Conservation (phyloP, 1,284 basidiomycete genomes). For the Sporisorium sorghi region DNA sequence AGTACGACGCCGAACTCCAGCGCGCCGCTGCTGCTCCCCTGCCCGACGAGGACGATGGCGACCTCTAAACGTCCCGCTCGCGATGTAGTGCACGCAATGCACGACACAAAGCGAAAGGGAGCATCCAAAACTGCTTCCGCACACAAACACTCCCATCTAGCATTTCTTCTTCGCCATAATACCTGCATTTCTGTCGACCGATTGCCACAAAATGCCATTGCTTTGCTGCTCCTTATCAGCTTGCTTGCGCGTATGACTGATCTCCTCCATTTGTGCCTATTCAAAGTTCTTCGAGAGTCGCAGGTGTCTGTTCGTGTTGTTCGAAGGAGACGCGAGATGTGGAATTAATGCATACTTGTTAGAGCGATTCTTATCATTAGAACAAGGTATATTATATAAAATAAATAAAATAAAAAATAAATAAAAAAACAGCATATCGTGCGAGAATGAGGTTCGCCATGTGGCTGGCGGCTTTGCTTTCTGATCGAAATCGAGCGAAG, state of each 20-base stretch:
- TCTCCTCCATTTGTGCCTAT: too few relatives aligned
- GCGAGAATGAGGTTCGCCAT: neutral
- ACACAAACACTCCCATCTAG: neutral
- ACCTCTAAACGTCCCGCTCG: slow-evolving; percentile 52
- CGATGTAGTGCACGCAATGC: neutral
- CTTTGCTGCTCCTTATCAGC: neutral
- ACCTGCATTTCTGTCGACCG: slow-evolving; percentile 6
- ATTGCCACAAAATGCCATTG: slow-evolving; percentile 3
- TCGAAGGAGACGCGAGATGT: too few relatives aligned
- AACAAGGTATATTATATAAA: too few relatives aligned
- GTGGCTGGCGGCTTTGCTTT: neutral
- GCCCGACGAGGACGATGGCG: slow-evolving; percentile 73
- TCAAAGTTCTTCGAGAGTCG: too few relatives aligned
- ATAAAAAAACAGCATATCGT: neutral
- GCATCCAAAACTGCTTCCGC: neutral
- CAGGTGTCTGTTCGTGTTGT: too few relatives aligned
- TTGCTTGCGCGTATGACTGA: neutral
- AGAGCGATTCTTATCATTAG: too few relatives aligned
- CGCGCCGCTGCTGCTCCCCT: slow-evolving; percentile 72
- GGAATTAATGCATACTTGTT: too few relatives aligned
- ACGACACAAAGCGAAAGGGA: neutral
- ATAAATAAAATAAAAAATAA: too few relatives aligned
- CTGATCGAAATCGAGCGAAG: slow-evolving; percentile 7
- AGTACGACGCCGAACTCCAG: slow-evolving; percentile 85
- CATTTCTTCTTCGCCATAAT: neutral